Evolutionary conservation across 768 basidiomycete species (phyloP).

Genomic region (Termitomyces sp.): DNA sequence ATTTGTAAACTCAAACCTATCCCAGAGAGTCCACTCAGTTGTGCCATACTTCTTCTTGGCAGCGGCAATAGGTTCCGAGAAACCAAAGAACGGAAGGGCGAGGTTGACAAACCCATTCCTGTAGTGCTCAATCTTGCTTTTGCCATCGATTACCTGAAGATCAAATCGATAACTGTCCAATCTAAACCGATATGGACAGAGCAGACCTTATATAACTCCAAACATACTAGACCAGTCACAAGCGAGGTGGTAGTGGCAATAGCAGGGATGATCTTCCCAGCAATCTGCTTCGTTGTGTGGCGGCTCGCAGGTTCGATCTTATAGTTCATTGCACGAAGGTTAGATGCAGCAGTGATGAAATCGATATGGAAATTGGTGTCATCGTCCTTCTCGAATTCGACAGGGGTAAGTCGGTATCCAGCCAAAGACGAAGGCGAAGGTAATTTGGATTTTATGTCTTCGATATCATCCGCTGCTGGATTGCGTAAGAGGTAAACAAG

Average conservation of each 20-base stretch:
- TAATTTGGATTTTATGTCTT: conserved; percentile 58
- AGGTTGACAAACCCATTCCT: conserved; percentile 99
- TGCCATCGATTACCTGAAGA: conserved; percentile 86
- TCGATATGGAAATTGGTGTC: conserved; percentile 98
- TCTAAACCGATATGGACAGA: not conserved
- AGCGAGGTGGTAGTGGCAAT: conserved; percentile 98
- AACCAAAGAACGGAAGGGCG: conserved; percentile 97
- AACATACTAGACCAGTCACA: conserved; percentile 91
- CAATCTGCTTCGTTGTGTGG: conserved; percentile 95
- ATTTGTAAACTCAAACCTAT: conserved; percentile 88
- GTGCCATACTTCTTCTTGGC: conserved; percentile 82
- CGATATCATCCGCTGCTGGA: conserved; percentile 45
- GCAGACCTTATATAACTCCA: conserved; percentile 92
- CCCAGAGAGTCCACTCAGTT: conserved; percentile 97
- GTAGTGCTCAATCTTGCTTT: conserved; percentile 89
- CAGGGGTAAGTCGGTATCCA: conserved; percentile 93
- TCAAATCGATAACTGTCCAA: not conserved
- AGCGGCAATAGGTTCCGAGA: conserved; percentile 94
- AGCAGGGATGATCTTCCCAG: conserved; percentile 98
- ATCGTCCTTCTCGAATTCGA: conserved; percentile 99
- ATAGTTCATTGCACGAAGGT: conserved; percentile 95
- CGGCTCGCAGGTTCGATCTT: conserved; percentile 80
- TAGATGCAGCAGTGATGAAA: conserved; percentile 97
- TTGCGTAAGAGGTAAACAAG: not conserved
- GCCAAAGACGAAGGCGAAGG: conserved; percentile 89